phyloP scores from a whole-genome alignment of 768 basidiomycete species.

The Rhodotorula paludigena region DNA sequence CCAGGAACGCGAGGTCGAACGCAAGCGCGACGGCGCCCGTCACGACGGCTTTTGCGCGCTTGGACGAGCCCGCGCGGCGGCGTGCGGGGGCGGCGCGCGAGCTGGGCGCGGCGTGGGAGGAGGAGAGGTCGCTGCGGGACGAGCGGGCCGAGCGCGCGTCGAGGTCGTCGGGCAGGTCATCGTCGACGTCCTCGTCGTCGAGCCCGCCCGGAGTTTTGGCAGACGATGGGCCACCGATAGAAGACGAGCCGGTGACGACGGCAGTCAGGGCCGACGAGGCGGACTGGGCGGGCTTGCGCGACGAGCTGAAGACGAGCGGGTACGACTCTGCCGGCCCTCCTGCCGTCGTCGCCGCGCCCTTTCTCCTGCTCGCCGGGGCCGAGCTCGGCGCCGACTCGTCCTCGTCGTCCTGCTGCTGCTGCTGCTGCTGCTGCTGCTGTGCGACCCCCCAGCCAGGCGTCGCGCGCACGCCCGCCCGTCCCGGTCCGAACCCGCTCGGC shows the following conservation, averaged over 20 bases:
- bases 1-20: constrained; percentile 20
- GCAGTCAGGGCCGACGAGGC: too few relatives aligned
- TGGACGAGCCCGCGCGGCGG: neutral
- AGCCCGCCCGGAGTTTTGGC: too few relatives aligned
- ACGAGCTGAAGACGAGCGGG: too few relatives aligned
- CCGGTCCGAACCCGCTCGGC: constrained; percentile 9
- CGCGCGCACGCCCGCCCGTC: constrained; percentile 15
- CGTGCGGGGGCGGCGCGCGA: neutral
- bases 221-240: too few relatives aligned
- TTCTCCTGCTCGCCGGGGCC: too few relatives aligned
- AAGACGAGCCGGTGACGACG: too few relatives aligned
- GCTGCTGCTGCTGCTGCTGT: neutral
- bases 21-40: constrained; percentile 29
- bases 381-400: too few relatives aligned
- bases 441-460: neutral
- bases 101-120: neutral
- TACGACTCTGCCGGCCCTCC: too few relatives aligned
- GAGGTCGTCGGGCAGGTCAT: neutral
- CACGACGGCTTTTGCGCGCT: constrained; percentile 8
- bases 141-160: too few relatives aligned
- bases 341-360: too few relatives aligned
- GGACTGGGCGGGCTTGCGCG: too few relatives aligned
- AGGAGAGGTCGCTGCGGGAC: neutral
- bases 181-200: neutral
- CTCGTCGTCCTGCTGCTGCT: neutral